These are phyloP conservation scores for Sphagnum contortum DNA, from an alignment of 225 moss, liverwort and hornwort species.

Conservation along the genomic window DNA sequence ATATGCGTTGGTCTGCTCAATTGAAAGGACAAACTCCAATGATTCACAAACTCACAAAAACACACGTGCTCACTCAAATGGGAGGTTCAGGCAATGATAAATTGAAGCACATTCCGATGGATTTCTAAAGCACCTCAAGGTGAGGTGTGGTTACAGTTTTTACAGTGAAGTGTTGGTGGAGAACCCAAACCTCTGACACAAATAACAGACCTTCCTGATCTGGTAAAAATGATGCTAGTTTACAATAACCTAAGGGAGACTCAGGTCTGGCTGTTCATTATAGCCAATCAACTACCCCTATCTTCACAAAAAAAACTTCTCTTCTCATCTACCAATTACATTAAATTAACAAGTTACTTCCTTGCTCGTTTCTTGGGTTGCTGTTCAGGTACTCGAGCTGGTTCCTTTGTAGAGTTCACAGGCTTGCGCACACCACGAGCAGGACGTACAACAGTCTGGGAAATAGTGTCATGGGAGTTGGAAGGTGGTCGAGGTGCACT, in stretches of 20 bases:
- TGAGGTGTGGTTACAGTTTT: too few species aligned
- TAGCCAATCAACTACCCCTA: not conserved
- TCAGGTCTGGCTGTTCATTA: slow-evolving; percentile 1
- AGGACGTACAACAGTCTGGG: slow-evolving; percentile 15
- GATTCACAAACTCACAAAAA: too few species aligned
- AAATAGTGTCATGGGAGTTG: slow-evolving; percentile 15
- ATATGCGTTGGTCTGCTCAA: too few species aligned
- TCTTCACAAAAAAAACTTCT: not conserved
- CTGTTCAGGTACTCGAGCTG: slow-evolving; percentile 10
- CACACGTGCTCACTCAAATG: too few species aligned
- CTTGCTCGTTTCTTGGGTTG: slow-evolving; percentile 31
- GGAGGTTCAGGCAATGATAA: too few species aligned
- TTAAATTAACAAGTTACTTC: slow-evolving; percentile 10
- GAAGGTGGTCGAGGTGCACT: slow-evolving; percentile 6
- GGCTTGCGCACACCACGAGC: slow-evolving; percentile 24
- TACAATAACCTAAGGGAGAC: slow-evolving; percentile 3
- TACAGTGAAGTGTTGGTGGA: too few species aligned
- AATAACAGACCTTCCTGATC: slow-evolving; percentile 5
- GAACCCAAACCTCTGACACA: not conserved
- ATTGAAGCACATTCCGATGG: too few species aligned
- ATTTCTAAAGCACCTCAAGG: too few species aligned
- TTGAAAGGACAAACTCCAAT: too few species aligned
- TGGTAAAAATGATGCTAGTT: slow-evolving; percentile 3
- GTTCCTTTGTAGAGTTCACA: slow-evolving; percentile 13
- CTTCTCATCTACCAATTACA: slow-evolving; percentile 2